Evolutionary conservation across 306 rosid species (phyloP), one percentile per base, ranked within the genome.

Genomic region (Cucurbita maxima): DNA sequence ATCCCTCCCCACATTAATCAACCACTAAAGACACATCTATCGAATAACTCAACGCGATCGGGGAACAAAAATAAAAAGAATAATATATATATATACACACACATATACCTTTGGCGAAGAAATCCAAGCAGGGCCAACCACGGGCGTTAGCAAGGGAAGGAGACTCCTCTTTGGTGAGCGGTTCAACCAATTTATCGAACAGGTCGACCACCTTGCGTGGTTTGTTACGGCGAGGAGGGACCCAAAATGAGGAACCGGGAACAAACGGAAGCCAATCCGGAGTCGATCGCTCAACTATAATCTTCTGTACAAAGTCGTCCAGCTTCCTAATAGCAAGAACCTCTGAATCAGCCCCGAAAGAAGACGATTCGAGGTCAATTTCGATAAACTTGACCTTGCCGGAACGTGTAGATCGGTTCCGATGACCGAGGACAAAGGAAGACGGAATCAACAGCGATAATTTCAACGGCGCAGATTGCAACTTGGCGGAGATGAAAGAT

Each of bases 241-340:
- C 97, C 97, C 97, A 92, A 81, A 92, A 92, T 0, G 97, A 92
- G 34, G 92, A 87, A 0, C 97, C 95, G 1, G 97, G 97, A 0
- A 85, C 85, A 52, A 92, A 92, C 38, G 97, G 97, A 0, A 92
- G 79, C 97, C 97, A 92, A 71, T 92, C 88, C 0, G 95, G 97
- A 0, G 96, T 89, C 8, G 89, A 77, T 59, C 75, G 88, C 79
- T 79, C 82, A 13, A 92, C 89, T 0, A 92, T 69, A 71, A 89
- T 72, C 18, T 81, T 71, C 15, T 89, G 87, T 3, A 89, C 84
- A n/a, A 89, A 22, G 70, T 92, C 90, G 14, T 86, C 95, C n/a
- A 92, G 82, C 78, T 75, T 79, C 86, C 80, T 86, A 13, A 88
- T 52, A 52, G 88, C 78, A 30, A 82, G 67, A 16, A 72, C 62